A percentile compares a stretch with the other conserved stretches of the same genome.
phyloP scores from a whole-genome alignment of 2,329 filamentous ascomycete genomes.

The Epichloe elymi region DNA sequence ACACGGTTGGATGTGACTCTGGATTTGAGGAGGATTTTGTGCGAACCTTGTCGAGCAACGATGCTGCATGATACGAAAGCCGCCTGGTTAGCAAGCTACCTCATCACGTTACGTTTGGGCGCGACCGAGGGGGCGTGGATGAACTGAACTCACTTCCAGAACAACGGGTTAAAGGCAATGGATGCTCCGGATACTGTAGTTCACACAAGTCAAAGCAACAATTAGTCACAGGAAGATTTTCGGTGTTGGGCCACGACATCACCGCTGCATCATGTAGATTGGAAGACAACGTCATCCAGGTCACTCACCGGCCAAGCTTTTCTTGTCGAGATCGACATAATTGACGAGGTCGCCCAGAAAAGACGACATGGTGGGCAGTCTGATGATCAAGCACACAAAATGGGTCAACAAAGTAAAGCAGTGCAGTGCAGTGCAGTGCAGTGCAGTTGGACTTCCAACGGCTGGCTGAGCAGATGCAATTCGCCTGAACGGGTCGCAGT shows the following conservation, averaged over 20 bases:
- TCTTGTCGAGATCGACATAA: constrained; percentile 55
- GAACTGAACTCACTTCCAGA: constrained; percentile 76
- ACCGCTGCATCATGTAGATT: not conserved
- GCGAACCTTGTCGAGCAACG: constrained; percentile 63
- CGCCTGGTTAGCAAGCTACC: not conserved
- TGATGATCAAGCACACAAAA: not conserved
- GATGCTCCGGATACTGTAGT: constrained; percentile 59
- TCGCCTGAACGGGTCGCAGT: no score
- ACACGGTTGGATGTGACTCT: constrained; percentile 3
- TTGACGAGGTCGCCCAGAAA: constrained; percentile 36
- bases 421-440: not conserved
- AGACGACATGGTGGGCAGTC: constrained; percentile 24
- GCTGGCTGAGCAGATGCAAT: no score
- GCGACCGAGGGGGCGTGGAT: not conserved
- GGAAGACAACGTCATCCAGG: not conserved
- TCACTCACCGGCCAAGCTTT: constrained; percentile 50
- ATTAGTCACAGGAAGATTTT: constrained; percentile 2
- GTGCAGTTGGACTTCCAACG: no score
- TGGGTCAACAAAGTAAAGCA: not conserved
- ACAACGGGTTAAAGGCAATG: constrained; percentile 94
- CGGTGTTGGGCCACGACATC: not conserved
- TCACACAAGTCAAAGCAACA: not conserved
- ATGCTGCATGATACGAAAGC: constrained; percentile 38
- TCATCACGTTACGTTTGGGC: not conserved
- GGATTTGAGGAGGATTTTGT: not conserved